A percentile compares a stretch with the other conserved stretches of the same genome.
These are phyloP conservation scores for Xylaria nigripes DNA, from an alignment of 495 filamentous ascomycete species.

Conservation along the genomic window DNA sequence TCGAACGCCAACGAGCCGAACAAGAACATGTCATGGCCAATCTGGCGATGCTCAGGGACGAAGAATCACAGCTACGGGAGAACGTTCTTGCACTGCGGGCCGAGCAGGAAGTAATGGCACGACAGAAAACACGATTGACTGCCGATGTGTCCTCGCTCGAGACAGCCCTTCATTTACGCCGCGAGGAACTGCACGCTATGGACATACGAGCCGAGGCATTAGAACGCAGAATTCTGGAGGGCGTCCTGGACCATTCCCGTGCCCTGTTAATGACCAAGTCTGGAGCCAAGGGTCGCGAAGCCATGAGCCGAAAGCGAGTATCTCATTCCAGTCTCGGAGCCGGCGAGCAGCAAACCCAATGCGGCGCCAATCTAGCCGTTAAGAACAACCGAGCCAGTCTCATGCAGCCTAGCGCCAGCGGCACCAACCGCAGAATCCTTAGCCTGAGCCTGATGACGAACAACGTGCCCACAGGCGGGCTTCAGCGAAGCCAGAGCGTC, in stretches of 20 bases:
- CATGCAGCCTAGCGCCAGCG: constrained; percentile 38
- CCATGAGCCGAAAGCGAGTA: constrained; percentile 69
- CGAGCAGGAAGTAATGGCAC: constrained; percentile 63
- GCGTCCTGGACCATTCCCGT: constrained; percentile 90
- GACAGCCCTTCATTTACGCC: constrained; percentile 76
- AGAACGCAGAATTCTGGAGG: constrained; percentile 86
- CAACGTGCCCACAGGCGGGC: constrained; percentile 55
- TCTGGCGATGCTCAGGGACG: constrained; percentile 52
- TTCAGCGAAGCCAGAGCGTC: constrained; percentile 53
- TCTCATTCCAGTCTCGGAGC: constrained; percentile 30
- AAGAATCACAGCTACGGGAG: constrained; percentile 35
- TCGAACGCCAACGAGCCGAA: constrained; percentile 71
- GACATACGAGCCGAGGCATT: constrained; percentile 77
- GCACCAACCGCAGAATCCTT: constrained; percentile 65
- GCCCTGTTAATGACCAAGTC: constrained; percentile 65
- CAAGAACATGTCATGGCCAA: constrained; percentile 70
- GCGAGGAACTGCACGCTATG: constrained; percentile 85
- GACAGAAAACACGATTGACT: constrained; percentile 66
- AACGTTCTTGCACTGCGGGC: constrained; percentile 39
- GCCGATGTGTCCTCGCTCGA: constrained; percentile 83
- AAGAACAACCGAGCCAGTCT: constrained; percentile 32
- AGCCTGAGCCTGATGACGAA: constrained; percentile 80
- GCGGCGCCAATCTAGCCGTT: constrained; percentile 39
- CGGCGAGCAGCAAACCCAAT: constrained; percentile 18
- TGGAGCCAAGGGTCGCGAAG: constrained; percentile 33